phyloP scores from a whole-genome alignment of 2,329 filamentous ascomycete species.

The Pseudogymnoascus sp. region DNA sequence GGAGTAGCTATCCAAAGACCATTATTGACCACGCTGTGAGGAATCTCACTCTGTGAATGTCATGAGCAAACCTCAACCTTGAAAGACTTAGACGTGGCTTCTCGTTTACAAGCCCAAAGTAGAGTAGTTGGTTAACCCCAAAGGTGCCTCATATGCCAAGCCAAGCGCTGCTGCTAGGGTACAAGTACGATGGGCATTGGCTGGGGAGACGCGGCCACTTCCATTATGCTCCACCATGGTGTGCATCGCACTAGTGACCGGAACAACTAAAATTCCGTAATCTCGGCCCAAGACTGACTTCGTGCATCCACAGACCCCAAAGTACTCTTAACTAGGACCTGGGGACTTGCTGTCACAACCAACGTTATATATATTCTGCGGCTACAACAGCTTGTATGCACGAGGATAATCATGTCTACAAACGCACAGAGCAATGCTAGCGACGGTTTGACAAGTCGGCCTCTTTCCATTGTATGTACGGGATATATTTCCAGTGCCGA shows the following conservation, averaged over 20 bases:
- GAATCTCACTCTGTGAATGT: not conserved
- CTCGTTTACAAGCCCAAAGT: not conserved
- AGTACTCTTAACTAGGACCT: not conserved
- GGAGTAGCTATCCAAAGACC: not conserved
- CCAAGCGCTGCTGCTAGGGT: not conserved
- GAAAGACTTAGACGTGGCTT: not conserved
- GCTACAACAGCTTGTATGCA: not conserved
- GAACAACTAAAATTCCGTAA: not conserved
- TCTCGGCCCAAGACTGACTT: not conserved
- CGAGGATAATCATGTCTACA: not conserved
- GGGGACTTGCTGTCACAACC: not conserved
- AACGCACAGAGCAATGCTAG: not conserved
- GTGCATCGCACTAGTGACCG: not conserved
- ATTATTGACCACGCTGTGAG: slow-evolving; percentile 1
- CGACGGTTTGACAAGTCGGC: not conserved
- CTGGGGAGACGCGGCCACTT: not conserved
- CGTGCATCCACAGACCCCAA: not conserved
- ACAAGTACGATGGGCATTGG: not conserved
- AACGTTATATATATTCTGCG: not conserved
- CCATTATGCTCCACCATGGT: not conserved
- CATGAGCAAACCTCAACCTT: not conserved
- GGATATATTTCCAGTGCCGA: not conserved
- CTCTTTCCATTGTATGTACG: slow-evolving; percentile 3
- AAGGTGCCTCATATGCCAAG: not conserved
- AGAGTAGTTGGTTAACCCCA: not conserved